Evolutionary conservation across 257 asterid species (phyloP), one percentile per base, ranked within the genome.

Genomic region (Dorcoceras hygrometricum): DNA sequence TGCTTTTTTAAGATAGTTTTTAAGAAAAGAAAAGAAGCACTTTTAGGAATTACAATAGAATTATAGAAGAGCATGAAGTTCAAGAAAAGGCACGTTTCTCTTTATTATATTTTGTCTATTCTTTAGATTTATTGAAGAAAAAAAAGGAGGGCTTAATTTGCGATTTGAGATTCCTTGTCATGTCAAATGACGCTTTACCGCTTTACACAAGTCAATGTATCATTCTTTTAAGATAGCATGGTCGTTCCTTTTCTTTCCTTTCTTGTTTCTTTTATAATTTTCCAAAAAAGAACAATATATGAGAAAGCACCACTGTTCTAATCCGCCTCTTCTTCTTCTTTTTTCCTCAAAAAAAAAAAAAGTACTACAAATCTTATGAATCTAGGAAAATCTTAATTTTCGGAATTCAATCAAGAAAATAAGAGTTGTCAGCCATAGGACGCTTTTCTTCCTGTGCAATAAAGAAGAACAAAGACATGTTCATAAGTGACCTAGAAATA

Each of bases 191-290:
- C n/a, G 61, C 51, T 48, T 69, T 59, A 5, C 39, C 19, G 58
- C 55, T 50, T 28, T 60, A 22, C 25, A 46, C 67, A 59, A 50
- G 74, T 70, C 68, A 61, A 70, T 28, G 29, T 3, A 51, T 27
- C 46, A 57, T 23, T 57, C 58, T 29, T 66, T 11, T 20, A 68
- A 34, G 23, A 26, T 53, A 66, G 28, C 31, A 54, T 29, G 14
- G 32, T 3, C 57, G 23, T 29, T 53, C 23, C 5, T 25, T 3
- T 63, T n/a, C n/a, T 55, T 57, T 24, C 29, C 6, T 0, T 19
- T 46, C 2, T 28, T 6, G 23, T 29, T 69, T 19, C n/a, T 31
- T 53, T 27, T 29, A 19, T 11, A 8, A 1, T 23, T 63, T 48
- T 28, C 4, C 18, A 0, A 39, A 24, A 43, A 23, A 48, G 31